These are phyloP conservation scores for Articulospora tetracladia DNA, from an alignment of 495 filamentous ascomycete genomes.

Conservation along the genomic window DNA sequence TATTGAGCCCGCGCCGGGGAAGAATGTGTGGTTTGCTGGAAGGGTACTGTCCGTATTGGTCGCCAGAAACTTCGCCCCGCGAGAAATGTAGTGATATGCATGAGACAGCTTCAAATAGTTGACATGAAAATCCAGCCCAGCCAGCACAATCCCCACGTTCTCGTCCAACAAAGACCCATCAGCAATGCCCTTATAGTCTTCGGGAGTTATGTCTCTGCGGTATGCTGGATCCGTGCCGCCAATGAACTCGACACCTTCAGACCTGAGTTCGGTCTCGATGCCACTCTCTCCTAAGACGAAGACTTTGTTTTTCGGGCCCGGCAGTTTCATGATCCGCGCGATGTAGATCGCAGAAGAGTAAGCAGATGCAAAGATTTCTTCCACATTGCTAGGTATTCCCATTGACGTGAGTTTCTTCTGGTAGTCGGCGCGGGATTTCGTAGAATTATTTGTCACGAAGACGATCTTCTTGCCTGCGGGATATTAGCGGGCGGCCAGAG, in stretches of 20 bases:
- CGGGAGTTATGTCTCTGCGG: constrained; percentile 68
- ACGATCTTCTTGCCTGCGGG: constrained; percentile 78
- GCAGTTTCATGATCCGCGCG: constrained; percentile 80
- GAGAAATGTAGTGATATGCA: constrained; percentile 79
- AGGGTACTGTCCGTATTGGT: constrained; percentile 91
- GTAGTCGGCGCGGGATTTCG: constrained; percentile 90
- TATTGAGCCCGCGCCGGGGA: constrained; percentile 87
- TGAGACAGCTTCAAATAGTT: constrained; percentile 88
- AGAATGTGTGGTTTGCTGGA: constrained; percentile 72
- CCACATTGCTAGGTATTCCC: constrained; percentile 71
- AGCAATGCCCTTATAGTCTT: constrained; percentile 74
- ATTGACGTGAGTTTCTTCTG: constrained; percentile 82
- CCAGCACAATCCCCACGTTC: constrained; percentile 84
- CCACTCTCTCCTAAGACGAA: constrained; percentile 89
- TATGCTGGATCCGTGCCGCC: constrained; percentile 84
- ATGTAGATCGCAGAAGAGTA: constrained; percentile 97
- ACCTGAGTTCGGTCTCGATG: constrained; percentile 81
- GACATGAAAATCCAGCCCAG: constrained; percentile 86
- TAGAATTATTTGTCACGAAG: constrained; percentile 99
- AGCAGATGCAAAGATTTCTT: constrained; percentile 94
- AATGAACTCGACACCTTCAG: constrained; percentile 74
- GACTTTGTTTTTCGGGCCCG: constrained; percentile 78
- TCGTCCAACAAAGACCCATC: constrained; percentile 75
- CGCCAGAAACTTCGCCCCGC: constrained; percentile 85
- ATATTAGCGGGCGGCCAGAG: constrained; percentile 9